phyloP scores from a whole-genome alignment of 2,329 filamentous ascomycete genomes.

The Hypoxylon sp. region DNA sequence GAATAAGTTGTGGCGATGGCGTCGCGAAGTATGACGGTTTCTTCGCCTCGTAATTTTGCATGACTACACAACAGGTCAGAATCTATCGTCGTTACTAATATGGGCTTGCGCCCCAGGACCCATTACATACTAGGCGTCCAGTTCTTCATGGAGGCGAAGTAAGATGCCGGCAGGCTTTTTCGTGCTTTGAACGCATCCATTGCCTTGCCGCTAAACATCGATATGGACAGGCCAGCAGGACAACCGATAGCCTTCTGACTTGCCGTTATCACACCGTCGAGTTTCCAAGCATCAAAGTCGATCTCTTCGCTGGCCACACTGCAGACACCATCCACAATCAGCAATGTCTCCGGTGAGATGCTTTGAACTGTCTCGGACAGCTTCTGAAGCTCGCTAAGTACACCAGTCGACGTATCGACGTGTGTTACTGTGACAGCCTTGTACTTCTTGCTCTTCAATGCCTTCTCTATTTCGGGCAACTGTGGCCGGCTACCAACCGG shows the following conservation, averaged over 20 bases:
- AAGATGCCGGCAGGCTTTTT: slow-evolving; percentile 85
- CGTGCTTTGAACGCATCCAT: slow-evolving; percentile 84
- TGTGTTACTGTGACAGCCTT: slow-evolving; percentile 96
- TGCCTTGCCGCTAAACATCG: slow-evolving; percentile 92
- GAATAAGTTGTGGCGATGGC: slow-evolving; percentile 92
- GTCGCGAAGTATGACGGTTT: slow-evolving; percentile 99
- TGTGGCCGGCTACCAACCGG: slow-evolving; percentile 90
- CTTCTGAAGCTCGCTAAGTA: slow-evolving; percentile 89
- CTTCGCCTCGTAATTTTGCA: slow-evolving; percentile 98
- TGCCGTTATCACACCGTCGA: slow-evolving; percentile 94
- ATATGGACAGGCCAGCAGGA: slow-evolving; percentile 92
- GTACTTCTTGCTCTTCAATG: slow-evolving; percentile 90
- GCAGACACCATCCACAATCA: slow-evolving; percentile 97
- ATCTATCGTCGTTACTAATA: neutral
- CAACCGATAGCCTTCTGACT: slow-evolving; percentile 98
- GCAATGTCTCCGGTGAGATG: slow-evolving; percentile 90
- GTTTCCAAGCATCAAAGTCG: slow-evolving; percentile 92
- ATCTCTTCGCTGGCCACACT: slow-evolving; percentile 97
- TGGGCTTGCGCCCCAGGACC: neutral
- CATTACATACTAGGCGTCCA: slow-evolving; percentile 85
- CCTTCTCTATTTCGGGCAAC: slow-evolving; percentile 88
- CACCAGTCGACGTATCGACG: slow-evolving; percentile 96
- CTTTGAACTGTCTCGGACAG: slow-evolving; percentile 86
- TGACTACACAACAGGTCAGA: slow-evolving; percentile 70
- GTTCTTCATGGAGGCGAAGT: slow-evolving; percentile 97